Evolutionary conservation across 768 basidiomycete species (phyloP).

Genomic region (Boletus rubroflammeus): DNA sequence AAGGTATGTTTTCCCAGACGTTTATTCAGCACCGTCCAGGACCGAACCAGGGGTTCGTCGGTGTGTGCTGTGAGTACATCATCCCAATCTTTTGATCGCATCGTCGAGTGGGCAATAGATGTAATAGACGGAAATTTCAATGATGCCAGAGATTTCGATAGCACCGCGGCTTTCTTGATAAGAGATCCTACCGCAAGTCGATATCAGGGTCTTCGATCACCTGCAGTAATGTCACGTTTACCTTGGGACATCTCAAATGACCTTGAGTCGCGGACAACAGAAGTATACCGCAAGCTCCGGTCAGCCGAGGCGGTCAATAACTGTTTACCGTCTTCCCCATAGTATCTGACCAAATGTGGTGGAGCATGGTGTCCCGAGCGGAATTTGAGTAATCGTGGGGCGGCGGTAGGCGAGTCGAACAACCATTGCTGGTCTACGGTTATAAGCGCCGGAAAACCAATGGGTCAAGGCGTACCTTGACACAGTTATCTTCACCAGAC

Average conservation of each 20-base stretch:
- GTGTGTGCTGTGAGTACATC: constrained; percentile 89
- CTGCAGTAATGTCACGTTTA: constrained; percentile 22
- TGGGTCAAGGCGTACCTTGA: constrained; percentile 60
- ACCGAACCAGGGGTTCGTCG: constrained; percentile 77
- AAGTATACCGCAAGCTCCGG: constrained; percentile 83
- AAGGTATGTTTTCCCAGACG: constrained; percentile 74
- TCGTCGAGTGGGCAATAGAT: constrained; percentile 71
- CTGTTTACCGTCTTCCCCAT: constrained; percentile 96
- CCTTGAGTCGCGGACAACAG: constrained; percentile 91
- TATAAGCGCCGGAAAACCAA: background rate
- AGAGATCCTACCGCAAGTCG: constrained; percentile 62
- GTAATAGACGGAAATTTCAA: constrained; percentile 84
- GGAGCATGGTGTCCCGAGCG: constrained; percentile 90
- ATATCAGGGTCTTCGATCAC: constrained; percentile 1
- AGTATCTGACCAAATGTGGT: constrained; percentile 89
- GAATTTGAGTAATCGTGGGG: constrained; percentile 86
- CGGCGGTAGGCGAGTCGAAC: constrained; percentile 84
- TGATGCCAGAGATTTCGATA: constrained; percentile 75
- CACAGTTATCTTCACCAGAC: constrained; percentile 90
- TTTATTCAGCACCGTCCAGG: constrained; percentile 87
- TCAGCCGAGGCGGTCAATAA: constrained; percentile 87
- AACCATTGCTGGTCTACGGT: constrained; percentile 81
- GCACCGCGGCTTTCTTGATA: constrained; percentile 69
- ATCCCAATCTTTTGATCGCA: constrained; percentile 94
- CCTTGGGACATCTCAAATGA: constrained; percentile 96